Conservation (phyloP, 164 flowering plant genomes). For the Kalanchoe fedtschenkoi region DNA sequence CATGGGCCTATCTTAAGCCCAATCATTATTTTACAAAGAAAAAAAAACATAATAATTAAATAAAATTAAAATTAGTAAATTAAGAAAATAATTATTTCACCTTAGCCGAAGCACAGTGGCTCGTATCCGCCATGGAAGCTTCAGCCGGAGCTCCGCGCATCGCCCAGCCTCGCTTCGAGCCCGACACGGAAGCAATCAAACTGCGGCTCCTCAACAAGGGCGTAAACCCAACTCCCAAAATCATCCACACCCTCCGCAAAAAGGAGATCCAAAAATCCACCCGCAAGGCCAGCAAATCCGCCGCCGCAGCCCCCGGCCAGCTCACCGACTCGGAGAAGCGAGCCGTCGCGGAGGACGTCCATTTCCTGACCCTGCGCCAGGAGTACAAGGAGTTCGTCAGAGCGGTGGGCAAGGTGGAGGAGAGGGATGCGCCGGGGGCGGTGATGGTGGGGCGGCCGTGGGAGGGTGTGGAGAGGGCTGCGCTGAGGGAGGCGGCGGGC, state of each 20-base stretch:
- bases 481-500: conserved; percentile 36
- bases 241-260: conserved; percentile 68
- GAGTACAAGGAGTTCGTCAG: conserved; percentile 48
- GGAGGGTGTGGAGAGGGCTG: conserved; percentile 48
- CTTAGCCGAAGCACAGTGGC: not conserved
- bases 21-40: too few relatives aligned
- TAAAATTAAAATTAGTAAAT: too few relatives aligned
- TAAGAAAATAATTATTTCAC: not conserved
- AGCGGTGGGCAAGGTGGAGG: conserved; percentile 13
- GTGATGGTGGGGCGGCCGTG: conserved; percentile 68
- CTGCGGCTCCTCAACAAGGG: conserved; percentile 45
- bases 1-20: too few relatives aligned
- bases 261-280: conserved; percentile 62
- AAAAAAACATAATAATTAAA: too few relatives aligned
- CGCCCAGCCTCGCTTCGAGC: conserved; percentile 22
- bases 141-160: conserved; percentile 22
- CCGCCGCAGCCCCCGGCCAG: conserved; percentile 18
- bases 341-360: conserved; percentile 35
- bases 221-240: conserved; percentile 76
- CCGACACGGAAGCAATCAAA: conserved; percentile 41
- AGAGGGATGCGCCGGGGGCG: conserved; percentile 4
- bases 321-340: conserved; percentile 31
- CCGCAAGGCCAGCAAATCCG: conserved; percentile 35
- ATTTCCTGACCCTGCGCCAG: conserved; percentile 31
- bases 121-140: conserved; percentile 48